Evolutionary conservation across 495 filamentous ascomycete genomes (phyloP), one percentile per base, ranked within the genome.

Genomic region (Trichocladium antarcticum): DNA sequence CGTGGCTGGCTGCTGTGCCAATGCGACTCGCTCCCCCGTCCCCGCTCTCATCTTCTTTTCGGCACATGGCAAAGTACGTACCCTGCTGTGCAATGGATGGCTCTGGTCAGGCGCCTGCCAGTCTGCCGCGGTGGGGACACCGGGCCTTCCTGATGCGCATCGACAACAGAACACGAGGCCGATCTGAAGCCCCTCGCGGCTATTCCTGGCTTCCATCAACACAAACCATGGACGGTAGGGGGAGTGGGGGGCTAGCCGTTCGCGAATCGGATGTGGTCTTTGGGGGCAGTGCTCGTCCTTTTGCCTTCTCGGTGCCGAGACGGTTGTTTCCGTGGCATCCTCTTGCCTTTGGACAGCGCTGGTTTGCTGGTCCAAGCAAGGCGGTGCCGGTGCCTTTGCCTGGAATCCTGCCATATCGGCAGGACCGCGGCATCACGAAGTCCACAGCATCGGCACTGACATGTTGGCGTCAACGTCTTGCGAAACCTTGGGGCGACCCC

Each of bases 301-400:
- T 27, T 54, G 40, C 36, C 46, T 43, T 41, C 42, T 54, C 51
- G 51, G 51, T 43, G 40, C 51, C 51, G 51, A 54, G 49, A 20
- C 24, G 8, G 29, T 12, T 41, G 16, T 10, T 19, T 27, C 15
- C 39, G 27, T 21, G 34, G 21, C 31, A 8, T 44, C 16, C 16
- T 9, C 11, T 35, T 36, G 16, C 6, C 15, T 20, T 36, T 24
- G 9, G 24, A 27, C 24, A 27, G 24, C 12, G 6, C 37, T 47
- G 36, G 32, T 19, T 12, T 22, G 36, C 34, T 27, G 6, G 45
- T 17, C 17, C 31, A 6, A 17, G 42, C 27, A 9, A 34, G 22
- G 41, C 20, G n/a, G 22, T 6, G n/a, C 14, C 5, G 35, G 5
- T 47, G 22, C 5, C 22, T 0, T 8, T 16, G 37, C 12, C 38